A percentile compares a stretch with the other conserved stretches of the same genome.
These are phyloP conservation scores for Knufia petricola DNA, from an alignment of 2,329 filamentous ascomycete genomes.

Conservation along the genomic window DNA sequence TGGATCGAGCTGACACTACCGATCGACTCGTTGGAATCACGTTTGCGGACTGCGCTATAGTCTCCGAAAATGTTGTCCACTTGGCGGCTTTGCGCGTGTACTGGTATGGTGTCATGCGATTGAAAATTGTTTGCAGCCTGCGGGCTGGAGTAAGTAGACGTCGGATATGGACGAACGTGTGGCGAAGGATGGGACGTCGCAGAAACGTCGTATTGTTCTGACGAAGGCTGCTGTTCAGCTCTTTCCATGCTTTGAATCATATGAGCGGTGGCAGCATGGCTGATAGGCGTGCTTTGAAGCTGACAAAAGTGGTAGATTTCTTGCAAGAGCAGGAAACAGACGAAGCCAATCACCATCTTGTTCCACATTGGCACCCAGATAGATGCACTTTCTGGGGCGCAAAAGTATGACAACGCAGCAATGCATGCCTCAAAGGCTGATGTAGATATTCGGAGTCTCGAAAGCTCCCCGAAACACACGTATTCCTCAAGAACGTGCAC, in stretches of 20 bases:
- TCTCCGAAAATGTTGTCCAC: background rate
- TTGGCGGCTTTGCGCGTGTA: background rate
- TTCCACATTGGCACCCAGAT: conserved; percentile 17
- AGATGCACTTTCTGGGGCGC: conserved; percentile 11
- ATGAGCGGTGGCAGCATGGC: conserved; percentile 1
- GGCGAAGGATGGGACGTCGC: background rate
- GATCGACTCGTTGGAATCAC: conserved; percentile 15
- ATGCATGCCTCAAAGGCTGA: conserved; percentile 12
- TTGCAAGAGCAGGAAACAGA: conserved; percentile 17
- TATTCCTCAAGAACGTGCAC: conserved; percentile 11
- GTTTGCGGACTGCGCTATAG: background rate
- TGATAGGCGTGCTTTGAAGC: background rate
- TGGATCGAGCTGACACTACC: conserved; percentile 12
- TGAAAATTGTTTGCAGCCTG: background rate
- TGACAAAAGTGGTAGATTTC: conserved; percentile 9
- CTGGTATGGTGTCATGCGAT: background rate
- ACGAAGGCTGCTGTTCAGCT: background rate
- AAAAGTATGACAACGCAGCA: conserved; percentile 11
- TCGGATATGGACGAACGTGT: background rate
- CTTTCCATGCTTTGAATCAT: background rate
- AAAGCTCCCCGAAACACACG: background rate
- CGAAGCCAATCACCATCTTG: conserved; percentile 16
- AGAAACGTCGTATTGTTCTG: background rate
- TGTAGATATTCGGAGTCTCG: conserved; percentile 8
- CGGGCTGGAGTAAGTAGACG: background rate